A percentile compares a stretch with the other conserved stretches of the same genome.
phyloP scores from a whole-genome alignment of 2,329 filamentous ascomycete species.

The Colletotrichum tropicale region DNA sequence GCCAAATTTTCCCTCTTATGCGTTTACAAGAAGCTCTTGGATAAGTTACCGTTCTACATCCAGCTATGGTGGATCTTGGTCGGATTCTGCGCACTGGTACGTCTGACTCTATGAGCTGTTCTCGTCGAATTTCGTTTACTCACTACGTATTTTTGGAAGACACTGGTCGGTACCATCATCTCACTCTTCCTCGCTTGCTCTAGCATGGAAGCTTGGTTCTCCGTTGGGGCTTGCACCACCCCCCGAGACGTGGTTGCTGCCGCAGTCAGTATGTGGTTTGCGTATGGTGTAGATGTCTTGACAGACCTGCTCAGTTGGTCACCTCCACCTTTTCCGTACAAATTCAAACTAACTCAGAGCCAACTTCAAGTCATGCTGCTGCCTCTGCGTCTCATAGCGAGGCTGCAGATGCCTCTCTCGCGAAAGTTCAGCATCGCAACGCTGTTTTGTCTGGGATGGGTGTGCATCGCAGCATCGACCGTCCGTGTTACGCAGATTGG shows the following conservation, averaged over 20 bases:
- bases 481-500: constrained; percentile 15
- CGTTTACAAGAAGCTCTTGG: constrained; percentile 17
- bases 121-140: not conserved
- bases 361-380: constrained; percentile 8
- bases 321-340: not conserved
- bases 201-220: constrained; percentile 20
- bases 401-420: constrained; percentile 14
- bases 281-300: constrained; percentile 16
- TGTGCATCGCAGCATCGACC: constrained; percentile 20
- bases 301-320: constrained; percentile 18
- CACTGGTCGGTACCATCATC: constrained; percentile 15
- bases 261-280: constrained; percentile 20
- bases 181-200: constrained; percentile 21
- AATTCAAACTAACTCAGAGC: not conserved
- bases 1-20: constrained; percentile 14
- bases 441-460: constrained; percentile 21
- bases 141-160: not conserved
- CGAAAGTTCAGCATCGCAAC: constrained; percentile 18
- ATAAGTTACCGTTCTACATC: not conserved
- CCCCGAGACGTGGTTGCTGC: constrained; percentile 13
- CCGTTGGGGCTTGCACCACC: constrained; percentile 10
- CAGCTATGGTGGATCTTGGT: constrained; percentile 20
- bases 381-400: constrained; percentile 8
- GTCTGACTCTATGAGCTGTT: not conserved
- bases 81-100: constrained; percentile 8